Base-by-base conservation (phyloP, 768 basidiomycete genomes). In the Mycena belliarum region DNA sequence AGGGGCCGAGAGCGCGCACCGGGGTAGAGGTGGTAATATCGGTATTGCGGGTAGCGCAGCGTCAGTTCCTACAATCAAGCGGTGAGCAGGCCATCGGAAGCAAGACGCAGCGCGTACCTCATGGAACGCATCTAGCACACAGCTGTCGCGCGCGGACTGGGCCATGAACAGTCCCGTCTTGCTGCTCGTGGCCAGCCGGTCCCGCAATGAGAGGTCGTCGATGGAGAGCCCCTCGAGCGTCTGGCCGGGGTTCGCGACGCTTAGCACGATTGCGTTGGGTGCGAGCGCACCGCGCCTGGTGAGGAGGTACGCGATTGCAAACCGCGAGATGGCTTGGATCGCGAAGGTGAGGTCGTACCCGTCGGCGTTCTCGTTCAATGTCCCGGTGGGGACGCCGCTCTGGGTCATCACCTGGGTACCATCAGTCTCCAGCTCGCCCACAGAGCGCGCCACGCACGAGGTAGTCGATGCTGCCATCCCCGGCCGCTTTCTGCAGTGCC, bases 11-110 rank as follows among this genome's bases (percentile, higher is more conserved):
- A n/a, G n/a, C n/a, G n/a, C n/a, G n/a, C n/a, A n/a, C n/a, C n/a
- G n/a, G n/a, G n/a, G n/a, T 23, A 46, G 9, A 57, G 38, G 26
- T 37, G 42, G 44, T 26, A 51, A 25, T 50, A 50, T 15, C 55
- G 55, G 37, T 57, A 45, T 40, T 45, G 48, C 14, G 55, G 55
- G 32, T 49, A 57, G 32, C 55, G 55, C n/a, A 26, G 37, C 26
- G 44, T 57, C 33, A 57, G 11, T 38, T 57, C 55, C 55, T 49
- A n/a, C n/a, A n/a, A n/a, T n/a, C n/a, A n/a, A n/a, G n/a, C n/a
- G 42, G 9, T 24, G 2, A 10, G 6, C 14, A 35, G 23, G 9
- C 7, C 14, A 15, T 4, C 7, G 16, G 23, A 8, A 44, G 42
- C 21, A 43, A 35, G 20, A 52, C 10, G 18, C 20, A 7, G 8